Evolutionary conservation across 495 filamentous ascomycete genomes (phyloP).

Genomic region (Penicillium roqueforti): DNA sequence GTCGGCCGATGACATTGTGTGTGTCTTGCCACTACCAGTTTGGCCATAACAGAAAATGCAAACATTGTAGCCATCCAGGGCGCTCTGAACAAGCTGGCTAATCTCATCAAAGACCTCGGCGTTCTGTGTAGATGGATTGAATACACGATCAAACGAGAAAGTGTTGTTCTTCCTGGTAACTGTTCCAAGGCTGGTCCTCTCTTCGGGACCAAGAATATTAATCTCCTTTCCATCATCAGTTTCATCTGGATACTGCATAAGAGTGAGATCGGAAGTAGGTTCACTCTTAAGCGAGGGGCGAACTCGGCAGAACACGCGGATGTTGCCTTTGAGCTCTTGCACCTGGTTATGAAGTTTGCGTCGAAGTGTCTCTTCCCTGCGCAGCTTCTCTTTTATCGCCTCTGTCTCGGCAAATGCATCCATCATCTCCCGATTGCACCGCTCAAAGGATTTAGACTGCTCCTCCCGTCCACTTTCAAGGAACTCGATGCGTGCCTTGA

Average conservation of each 20-base stretch:
- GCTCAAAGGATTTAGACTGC: constrained; percentile 73
- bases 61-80: constrained; percentile 96
- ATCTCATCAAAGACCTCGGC: constrained; percentile 93
- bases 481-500: constrained; percentile 76
- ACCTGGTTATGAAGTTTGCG: constrained; percentile 96
- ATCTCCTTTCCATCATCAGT: constrained; percentile 79
- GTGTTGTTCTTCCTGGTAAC: constrained; percentile 70
- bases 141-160: constrained; percentile 93
- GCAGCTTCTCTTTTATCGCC: constrained; percentile 72
- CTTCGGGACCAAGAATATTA: constrained; percentile 74
- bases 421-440: constrained; percentile 70
- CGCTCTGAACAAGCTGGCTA: constrained; percentile 93
- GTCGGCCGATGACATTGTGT: constrained; percentile 88
- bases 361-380: constrained; percentile 84
- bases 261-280: constrained; percentile 55
- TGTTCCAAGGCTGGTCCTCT: constrained; percentile 75
- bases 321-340: constrained; percentile 98
- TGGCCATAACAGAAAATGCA: constrained; percentile 99
- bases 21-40: constrained; percentile 94
- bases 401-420: constrained; percentile 67
- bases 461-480: constrained; percentile 84
- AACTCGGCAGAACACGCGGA: constrained; percentile 95
- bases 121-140: constrained; percentile 72
- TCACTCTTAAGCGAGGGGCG: constrained; percentile 66
- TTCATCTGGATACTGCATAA: constrained; percentile 72